Evolutionary conservation across 306 rosid species (phyloP), one percentile per base, ranked within the genome.

Genomic region (Rubus idaeus): DNA sequence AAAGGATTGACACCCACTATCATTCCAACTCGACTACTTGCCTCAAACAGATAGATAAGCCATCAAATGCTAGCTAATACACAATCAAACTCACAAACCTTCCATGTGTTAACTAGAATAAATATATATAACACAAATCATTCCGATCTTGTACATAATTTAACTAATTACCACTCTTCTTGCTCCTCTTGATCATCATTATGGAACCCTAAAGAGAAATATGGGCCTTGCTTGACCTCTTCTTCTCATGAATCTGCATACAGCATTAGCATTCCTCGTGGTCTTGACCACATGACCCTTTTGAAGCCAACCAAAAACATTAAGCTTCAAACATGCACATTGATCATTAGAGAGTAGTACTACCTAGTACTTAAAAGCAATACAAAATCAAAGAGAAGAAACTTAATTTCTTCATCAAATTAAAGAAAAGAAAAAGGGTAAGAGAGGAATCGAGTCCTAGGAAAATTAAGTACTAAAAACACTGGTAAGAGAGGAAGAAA

Each of bases 1-100:
- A 84, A 81, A 77, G 89, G 91, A 81, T 87, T 87, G 93, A 88
- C 85, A 85, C 68, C 90, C 97, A 91, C 89, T 94, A 91, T 91
- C 95, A 89, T 91, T 88, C 88, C 84, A 73, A 68, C 76, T 71
- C 80, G 63, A 61, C 4, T 17, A 23, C 89, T 79, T 57, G 12
- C 68, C 37, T 73, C 42, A 21, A 57, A 14, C 68, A 37, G 57
- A 30, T 57, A 42, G 62, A 56, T 44, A 57, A 73, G 23, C 56
- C 53, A 14, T 56, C 65, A 71, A 44, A 45, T 20, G 49, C 68
- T 58, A 40, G 8, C 61, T 17, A 17, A 53, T n/a, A 21, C 76
- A 58, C 77, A 57, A 60, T 73, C 23, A 57, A 57, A 35, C 17
- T 42, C 70, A 60, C 78, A 74, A 26, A 73, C 40, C 53, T 37